A percentile compares a stretch with the other conserved stretches of the same genome.
Evolutionary conservation across 129 eudicot species (phyloP).

Genomic region (sunflower (Helianthus annuus)): HanXRQr2.0-SUNRISE NC_035436.2:27991667-27992166

Average conservation of each 20-base stretch:
- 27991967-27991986: conserved; percentile 10
- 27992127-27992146: neutral
- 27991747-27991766: no score
- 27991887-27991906: neutral
- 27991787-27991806: no score
- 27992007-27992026: conserved; percentile 27
- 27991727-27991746: no score
- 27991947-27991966: conserved; percentile 10
- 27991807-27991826: no score
- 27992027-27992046: conserved; percentile 33
- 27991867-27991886: neutral
- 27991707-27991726: no score
- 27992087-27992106: conserved; percentile 24
- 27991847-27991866: neutral
- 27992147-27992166: neutral
- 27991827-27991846: neutral
- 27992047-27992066: conserved; percentile 1
- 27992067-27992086: neutral
- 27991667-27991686: no score
- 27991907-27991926: neutral
- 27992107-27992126: neutral
- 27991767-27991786: no score
- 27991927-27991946: neutral
- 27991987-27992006: conserved; percentile 27
- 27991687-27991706: no score